Conservation (phyloP, 179 eudicot species). For the Heliamphora pulchella region DNA sequence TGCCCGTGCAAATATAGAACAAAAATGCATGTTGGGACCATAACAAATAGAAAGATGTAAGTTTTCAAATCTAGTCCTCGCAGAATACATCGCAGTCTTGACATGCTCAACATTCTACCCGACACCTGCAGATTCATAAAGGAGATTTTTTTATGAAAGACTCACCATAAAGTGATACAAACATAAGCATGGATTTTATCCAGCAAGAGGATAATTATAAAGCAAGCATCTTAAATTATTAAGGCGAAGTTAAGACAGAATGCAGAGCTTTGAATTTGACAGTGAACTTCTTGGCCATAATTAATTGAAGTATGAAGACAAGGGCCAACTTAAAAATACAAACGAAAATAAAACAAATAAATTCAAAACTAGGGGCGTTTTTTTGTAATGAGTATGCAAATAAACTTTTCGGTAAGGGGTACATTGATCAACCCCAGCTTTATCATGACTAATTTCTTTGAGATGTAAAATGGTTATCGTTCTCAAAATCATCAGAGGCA, state of each 20-base stretch:
- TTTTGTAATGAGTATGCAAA: neutral
- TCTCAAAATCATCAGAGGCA: neutral
- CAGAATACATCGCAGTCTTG: slow-evolving; percentile 34
- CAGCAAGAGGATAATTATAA: neutral
- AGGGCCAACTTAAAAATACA: neutral
- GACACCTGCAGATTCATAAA: slow-evolving; percentile 32
- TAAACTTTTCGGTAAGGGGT: neutral
- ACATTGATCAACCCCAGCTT: neutral
- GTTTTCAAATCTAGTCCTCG: slow-evolving; percentile 40
- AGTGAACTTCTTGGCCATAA: neutral
- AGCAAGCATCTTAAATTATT: neutral
- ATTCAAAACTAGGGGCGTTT: neutral
- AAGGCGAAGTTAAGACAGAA: neutral
- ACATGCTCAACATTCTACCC: slow-evolving; percentile 23
- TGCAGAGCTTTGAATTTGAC: neutral
- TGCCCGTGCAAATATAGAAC: slow-evolving; percentile 35
- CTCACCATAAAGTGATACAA: neutral
- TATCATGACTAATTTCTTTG: neutral
- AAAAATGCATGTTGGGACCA: slow-evolving; percentile 27
- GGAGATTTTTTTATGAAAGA: too few relatives aligned
- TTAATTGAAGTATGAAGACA: neutral
- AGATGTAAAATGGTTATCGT: neutral
- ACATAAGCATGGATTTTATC: neutral
- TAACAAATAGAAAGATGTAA: slow-evolving; percentile 26
- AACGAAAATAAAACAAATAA: neutral